phyloP scores from a whole-genome alignment of 768 basidiomycete genomes.

The Tephrocybe sp. region DNA sequence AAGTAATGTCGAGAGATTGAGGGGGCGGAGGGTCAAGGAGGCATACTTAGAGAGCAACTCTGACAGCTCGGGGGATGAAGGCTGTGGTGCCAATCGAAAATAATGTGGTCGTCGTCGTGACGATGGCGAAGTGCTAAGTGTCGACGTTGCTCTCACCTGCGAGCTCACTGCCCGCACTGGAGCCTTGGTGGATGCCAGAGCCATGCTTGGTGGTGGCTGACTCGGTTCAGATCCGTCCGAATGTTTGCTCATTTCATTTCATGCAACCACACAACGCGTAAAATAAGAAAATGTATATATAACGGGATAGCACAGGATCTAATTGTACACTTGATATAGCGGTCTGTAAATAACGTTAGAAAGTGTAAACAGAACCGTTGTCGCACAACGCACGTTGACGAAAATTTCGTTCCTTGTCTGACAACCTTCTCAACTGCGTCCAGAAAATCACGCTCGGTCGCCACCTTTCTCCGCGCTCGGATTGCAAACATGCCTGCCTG shows the following conservation, averaged over 20 bases:
- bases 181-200: not conserved
- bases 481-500: constrained; percentile 99
- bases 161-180: constrained; percentile 7
- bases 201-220: constrained; percentile 5
- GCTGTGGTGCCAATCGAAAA: constrained; percentile 42
- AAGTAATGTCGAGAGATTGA: constrained; percentile 70
- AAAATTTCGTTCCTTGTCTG: constrained; percentile 96
- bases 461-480: constrained; percentile 92
- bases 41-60: constrained; percentile 63
- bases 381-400: constrained; percentile 75
- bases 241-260: not conserved
- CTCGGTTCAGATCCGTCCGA: constrained; percentile 14
- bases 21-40: constrained; percentile 54
- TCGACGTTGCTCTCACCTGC: constrained; percentile 5
- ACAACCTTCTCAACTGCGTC: constrained; percentile 99
- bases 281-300: constrained; percentile 6
- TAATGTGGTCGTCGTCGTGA: constrained; percentile 14
- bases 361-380: constrained; percentile 5
- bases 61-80: constrained; percentile 49
- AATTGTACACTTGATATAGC: constrained; percentile 92
- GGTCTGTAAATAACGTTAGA: constrained; percentile 47
- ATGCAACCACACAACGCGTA: not conserved
- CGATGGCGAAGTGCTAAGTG: constrained; percentile 4
- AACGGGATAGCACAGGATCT: constrained; percentile 29
- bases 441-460: constrained; percentile 95